These are phyloP conservation scores for Plasmodium chabaudi DNA, from an alignment of 169 alveolate genomes.

Conservation along the genomic window DNA sequence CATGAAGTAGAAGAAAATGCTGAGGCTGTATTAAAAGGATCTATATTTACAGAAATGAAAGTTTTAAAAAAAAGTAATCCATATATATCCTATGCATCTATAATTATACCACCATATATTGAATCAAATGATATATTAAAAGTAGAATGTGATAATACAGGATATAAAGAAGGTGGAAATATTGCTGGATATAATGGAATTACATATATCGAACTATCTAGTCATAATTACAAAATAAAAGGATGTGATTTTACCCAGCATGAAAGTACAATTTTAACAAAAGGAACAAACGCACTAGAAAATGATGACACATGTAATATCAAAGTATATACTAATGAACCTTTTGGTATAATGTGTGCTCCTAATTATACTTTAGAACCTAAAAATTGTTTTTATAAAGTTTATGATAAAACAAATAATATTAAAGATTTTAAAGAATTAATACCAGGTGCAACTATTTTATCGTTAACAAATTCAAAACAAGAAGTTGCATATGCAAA, in stretches of 20 bases:
- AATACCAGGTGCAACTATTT: conserved; percentile 20
- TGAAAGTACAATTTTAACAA: conserved; percentile 7
- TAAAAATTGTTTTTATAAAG: conserved; percentile 29
- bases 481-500: conserved; percentile 36
- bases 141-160: conserved; percentile 45
- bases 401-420: background rate
- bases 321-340: conserved; percentile 8
- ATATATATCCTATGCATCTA: conserved; percentile 33
- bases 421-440: conserved; percentile 18
- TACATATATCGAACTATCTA: conserved; percentile 9
- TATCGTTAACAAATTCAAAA: conserved; percentile 5
- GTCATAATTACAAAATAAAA: conserved; percentile 11
- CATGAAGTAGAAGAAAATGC: conserved; percentile 6
- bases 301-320: conserved; percentile 16
- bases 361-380: conserved; percentile 26
- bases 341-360: conserved; percentile 35
- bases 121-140: conserved; percentile 7
- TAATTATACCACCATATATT: conserved; percentile 38
- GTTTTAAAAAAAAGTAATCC: conserved; percentile 29
- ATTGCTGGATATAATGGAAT: conserved; percentile 53
- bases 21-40: conserved; percentile 19
- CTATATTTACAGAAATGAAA: conserved; percentile 8
- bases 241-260: conserved; percentile 62
- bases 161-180: conserved; percentile 25
- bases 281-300: background rate